Base-by-base conservation (phyloP, 768 basidiomycete genomes). In the Tricholoma matsutake region DNA sequence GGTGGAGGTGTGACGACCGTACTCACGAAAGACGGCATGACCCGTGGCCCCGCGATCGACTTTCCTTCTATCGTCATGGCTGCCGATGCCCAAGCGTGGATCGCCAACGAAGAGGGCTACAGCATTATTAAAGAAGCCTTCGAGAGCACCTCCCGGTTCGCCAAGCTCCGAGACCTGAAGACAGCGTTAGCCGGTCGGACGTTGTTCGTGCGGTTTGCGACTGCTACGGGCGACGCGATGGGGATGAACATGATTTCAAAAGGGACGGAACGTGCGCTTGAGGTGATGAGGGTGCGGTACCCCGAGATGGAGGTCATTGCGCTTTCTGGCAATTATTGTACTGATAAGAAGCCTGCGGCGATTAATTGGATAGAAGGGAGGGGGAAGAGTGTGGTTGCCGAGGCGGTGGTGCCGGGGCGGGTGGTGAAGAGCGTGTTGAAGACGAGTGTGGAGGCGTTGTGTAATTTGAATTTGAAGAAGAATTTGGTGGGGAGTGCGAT, bases 211-310 rank as follows among this genome's bases (percentile, higher is more conserved):
- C 86, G 97, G 52, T 98, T 99, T 70, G 91, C 91, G 61, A 97
- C 95, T 13, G 87, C 86, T 58, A 98, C 97, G 0, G 97, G 96
- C 31, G 96, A 98, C 69, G 96, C 97, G 43, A 99, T 98, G 96
- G 97, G 97, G 16, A 99, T 99, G 97, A 99, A 99, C 81, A 99
- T 98, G 97, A 97, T 98, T 70, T 92, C 91, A 8, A 99, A 99
- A 77, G 97, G 96, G 2, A 95, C 94, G 9, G 97, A 98, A 79
- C 92, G 91, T 75, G 95, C 95, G 20, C 83, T 99, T 11, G 94
- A 90, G 68, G 83, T 81, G 20, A 81, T 94, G 83, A 81, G 83
- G 66, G 79, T 80, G 54, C 75, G 87, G 68, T 99, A 94, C 80
- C 96, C 96, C 3, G 87, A 89, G 62, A 98, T 98, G 96, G 74